Percentiles rank a stretch among this genome's conserved stretches.
Evolutionary conservation across 306 rosid species (phyloP).

Genomic region (Trifolium dubium): DNA sequence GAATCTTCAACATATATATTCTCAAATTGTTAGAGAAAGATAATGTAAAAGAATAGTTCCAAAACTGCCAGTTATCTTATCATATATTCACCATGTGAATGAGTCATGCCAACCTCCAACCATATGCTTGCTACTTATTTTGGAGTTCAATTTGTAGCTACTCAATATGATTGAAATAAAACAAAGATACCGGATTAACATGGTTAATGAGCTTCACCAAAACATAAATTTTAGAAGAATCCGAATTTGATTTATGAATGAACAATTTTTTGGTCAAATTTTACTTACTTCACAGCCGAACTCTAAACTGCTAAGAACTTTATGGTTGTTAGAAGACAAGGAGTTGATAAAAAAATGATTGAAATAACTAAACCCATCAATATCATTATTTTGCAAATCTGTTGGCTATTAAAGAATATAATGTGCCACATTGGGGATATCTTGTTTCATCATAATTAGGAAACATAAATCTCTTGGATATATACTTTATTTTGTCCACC

Average conservation of each 20-base stretch:
- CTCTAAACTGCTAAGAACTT: no score
- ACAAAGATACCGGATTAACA: no score
- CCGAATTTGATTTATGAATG: no score
- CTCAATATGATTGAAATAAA: constrained; percentile 23
- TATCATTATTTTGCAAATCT: constrained; percentile 43
- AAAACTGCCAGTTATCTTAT: constrained; percentile 34
- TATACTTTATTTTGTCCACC: constrained; percentile 38
- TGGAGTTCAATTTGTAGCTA: constrained; percentile 33
- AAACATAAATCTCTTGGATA: constrained; percentile 54
- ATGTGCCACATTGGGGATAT: constrained; percentile 41
- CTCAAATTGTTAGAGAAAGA: constrained; percentile 9
- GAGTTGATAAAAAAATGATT: no score
- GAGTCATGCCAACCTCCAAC: constrained; percentile 50
- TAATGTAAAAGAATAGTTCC: constrained; percentile 40
- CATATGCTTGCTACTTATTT: constrained; percentile 34
- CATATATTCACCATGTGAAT: constrained; percentile 37
- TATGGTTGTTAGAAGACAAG: no score
- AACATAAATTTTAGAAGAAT: no score
- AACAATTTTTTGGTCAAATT: no score
- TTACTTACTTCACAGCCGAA: no score
- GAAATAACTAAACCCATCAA: constrained; percentile 24
- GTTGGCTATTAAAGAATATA: constrained; percentile 41
- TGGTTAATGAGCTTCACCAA: no score
- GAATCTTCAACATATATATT: constrained; percentile 26
- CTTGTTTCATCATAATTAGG: constrained; percentile 29